phyloP scores from a whole-genome alignment of 768 basidiomycete genomes.

The Hygrocybe punicea region DNA sequence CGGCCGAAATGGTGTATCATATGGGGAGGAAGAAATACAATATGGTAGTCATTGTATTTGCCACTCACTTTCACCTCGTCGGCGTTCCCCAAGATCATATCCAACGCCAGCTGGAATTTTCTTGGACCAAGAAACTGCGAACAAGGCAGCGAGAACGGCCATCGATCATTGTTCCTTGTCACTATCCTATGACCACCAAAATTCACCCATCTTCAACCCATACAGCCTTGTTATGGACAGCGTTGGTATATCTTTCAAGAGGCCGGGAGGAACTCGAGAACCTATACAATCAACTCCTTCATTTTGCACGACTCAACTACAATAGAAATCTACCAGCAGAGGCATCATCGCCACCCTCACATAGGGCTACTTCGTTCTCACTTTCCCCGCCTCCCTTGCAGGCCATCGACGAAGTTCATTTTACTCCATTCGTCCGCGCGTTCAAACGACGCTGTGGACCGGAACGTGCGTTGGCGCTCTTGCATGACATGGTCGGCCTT shows the following conservation, averaged over 20 bases:
- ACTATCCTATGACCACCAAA: conserved; percentile 21
- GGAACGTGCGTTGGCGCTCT: conserved; percentile 34
- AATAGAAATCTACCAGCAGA: background rate
- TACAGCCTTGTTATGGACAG: conserved; percentile 40
- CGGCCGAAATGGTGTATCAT: conserved; percentile 47
- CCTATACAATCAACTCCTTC: conserved; percentile 48
- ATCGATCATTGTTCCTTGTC: conserved; percentile 9
- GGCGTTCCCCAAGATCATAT: conserved; percentile 50
- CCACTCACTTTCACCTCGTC: conserved; percentile 47
- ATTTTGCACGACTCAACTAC: conserved; percentile 14
- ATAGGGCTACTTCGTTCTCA: background rate
- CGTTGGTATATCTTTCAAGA: conserved; percentile 28
- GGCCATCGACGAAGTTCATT: conserved; percentile 34
- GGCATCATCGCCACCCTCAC: background rate
- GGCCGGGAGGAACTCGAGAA: conserved; percentile 23
- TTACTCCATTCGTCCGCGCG: conserved; percentile 51
- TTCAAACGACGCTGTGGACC: conserved; percentile 35
- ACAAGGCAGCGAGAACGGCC: conserved; percentile 4
- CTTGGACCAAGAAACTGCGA: conserved; percentile 6
- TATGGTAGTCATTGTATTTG: conserved; percentile 45
- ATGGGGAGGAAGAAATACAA: conserved; percentile 21
- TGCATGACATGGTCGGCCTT: conserved; percentile 51
- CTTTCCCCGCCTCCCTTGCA: conserved; percentile 27
- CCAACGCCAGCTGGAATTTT: conserved; percentile 12
- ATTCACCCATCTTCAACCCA: conserved; percentile 36